Conservation (phyloP, 1,284 basidiomycete genomes). For the Leccinum fallax region DNA sequence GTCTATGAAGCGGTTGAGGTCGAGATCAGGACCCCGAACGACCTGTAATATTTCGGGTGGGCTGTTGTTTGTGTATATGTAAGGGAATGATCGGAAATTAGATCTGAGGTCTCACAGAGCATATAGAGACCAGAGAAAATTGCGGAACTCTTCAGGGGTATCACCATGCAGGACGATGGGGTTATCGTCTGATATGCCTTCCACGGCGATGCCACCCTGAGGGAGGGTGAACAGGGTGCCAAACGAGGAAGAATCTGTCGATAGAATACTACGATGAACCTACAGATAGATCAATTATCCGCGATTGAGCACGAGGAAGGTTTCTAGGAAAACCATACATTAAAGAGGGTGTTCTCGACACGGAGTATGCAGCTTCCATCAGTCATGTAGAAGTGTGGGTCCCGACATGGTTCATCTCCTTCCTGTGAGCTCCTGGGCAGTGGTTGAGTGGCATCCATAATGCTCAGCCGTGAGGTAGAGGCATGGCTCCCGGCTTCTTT, state of each 20-base stretch:
- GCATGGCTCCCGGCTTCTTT: slow-evolving; percentile 13
- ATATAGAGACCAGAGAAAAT: slow-evolving; percentile 63
- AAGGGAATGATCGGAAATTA: slow-evolving; percentile 15
- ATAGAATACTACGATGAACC: slow-evolving; percentile 67
- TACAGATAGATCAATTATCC: slow-evolving; percentile 28
- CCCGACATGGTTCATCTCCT: slow-evolving; percentile 27
- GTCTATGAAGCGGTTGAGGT: slow-evolving; percentile 58
- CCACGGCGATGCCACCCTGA: slow-evolving; percentile 46
- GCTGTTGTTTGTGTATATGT: slow-evolving; percentile 36
- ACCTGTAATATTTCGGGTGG: slow-evolving; percentile 54
- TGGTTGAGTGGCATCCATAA: slow-evolving; percentile 3
- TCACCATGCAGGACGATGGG: slow-evolving; percentile 64
- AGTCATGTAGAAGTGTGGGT: slow-evolving; percentile 47
- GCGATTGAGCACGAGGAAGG: not conserved
- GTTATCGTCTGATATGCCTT: slow-evolving; percentile 63
- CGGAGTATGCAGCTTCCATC: slow-evolving; percentile 64
- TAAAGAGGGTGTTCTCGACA: slow-evolving; percentile 64
- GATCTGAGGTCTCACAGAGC: slow-evolving; percentile 51
- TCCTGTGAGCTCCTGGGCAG: slow-evolving; percentile 13
- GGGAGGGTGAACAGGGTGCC: slow-evolving; percentile 64
- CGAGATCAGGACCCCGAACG: slow-evolving; percentile 46
- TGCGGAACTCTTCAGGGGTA: slow-evolving; percentile 58
- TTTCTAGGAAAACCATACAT: slow-evolving; percentile 42
- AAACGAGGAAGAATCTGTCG: slow-evolving; percentile 64
- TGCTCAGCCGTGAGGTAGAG: slow-evolving; percentile 3